Percentiles rank a stretch among this genome's conserved stretches.
These are phyloP conservation scores for Penicillium capsulatum DNA, from an alignment of 2,329 filamentous ascomycete genomes.

Conservation along the genomic window DNA sequence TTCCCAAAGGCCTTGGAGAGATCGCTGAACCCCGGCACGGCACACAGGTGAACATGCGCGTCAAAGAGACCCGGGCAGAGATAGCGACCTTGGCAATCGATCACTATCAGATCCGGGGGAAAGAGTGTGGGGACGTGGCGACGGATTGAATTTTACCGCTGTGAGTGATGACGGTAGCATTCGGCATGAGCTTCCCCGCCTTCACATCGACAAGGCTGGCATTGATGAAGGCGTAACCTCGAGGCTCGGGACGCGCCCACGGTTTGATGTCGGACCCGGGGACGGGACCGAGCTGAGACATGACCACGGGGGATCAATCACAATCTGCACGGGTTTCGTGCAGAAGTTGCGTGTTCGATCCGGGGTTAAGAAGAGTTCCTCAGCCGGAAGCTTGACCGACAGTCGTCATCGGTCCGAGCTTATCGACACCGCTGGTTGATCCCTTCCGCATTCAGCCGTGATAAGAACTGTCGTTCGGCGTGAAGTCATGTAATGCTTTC, in stretches of 20 bases:
- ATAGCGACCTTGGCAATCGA: conserved; percentile 21
- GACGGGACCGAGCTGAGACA: conserved; percentile 10
- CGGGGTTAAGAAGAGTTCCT: too few species aligned
- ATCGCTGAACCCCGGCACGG: conserved; percentile 22
- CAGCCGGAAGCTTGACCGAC: conserved; percentile 11
- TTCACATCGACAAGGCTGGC: conserved; percentile 24
- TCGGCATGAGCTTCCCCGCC: conserved; percentile 16
- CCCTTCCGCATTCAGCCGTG: conserved; percentile 8
- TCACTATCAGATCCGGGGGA: conserved; percentile 6
- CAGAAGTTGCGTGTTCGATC: too few species aligned
- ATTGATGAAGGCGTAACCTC: conserved; percentile 19
- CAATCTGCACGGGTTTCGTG: too few species aligned
- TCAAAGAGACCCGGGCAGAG: conserved; percentile 27
- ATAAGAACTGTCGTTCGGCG: neutral
- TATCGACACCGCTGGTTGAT: conserved; percentile 7
- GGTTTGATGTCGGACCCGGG: conserved; percentile 23
- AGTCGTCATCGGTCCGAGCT: conserved; percentile 12
- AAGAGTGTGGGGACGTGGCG: conserved; percentile 7
- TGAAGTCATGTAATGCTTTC: neutral
- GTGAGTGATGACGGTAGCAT: conserved; percentile 12
- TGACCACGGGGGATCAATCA: neutral
- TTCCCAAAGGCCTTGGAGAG: conserved; percentile 22
- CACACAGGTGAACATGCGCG: conserved; percentile 26
- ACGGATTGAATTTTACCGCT: conserved; percentile 20
- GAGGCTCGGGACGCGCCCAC: conserved; percentile 18